Evolutionary conservation across 2,329 filamentous ascomycete species (phyloP).

Genomic region (Claviceps monticola): DNA sequence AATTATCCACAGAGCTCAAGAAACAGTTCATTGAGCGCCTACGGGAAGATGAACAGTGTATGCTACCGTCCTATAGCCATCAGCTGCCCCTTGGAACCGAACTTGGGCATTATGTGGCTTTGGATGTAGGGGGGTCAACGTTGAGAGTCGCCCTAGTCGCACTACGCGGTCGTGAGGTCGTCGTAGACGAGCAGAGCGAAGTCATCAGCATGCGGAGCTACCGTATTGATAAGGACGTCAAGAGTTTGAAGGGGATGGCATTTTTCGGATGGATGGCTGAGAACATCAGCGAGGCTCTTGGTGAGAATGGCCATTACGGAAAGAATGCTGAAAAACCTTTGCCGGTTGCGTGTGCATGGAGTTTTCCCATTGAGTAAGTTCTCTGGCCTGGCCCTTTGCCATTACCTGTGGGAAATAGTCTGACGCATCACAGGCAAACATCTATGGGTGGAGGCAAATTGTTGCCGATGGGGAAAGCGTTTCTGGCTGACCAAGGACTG

Average conservation of each 20-base stretch:
- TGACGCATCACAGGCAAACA: conserved; percentile 39
- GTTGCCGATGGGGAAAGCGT: conserved; percentile 52
- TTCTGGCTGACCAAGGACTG: conserved; percentile 43
- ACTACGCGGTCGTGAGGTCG: conserved; percentile 31
- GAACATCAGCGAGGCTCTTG: conserved; percentile 42
- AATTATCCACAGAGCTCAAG: conserved; percentile 36
- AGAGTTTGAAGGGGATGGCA: conserved; percentile 39
- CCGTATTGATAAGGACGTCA: conserved; percentile 41
- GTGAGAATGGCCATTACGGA: conserved; percentile 25
- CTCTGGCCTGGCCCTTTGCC: background rate
- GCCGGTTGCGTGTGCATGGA: conserved; percentile 51
- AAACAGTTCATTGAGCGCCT: conserved; percentile 40
- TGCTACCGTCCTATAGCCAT: conserved; percentile 54
- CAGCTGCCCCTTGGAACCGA: conserved; percentile 48
- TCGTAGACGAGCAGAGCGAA: conserved; percentile 26
- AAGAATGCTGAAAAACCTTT: conserved; percentile 29
- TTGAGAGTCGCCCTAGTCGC: conserved; percentile 51
- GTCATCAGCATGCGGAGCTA: conserved; percentile 43
- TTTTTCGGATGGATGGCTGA: conserved; percentile 59
- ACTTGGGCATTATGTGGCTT: conserved; percentile 43
- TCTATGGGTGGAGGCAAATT: conserved; percentile 46
- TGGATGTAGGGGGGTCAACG: conserved; percentile 58
- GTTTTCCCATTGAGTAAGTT: conserved; percentile 54
- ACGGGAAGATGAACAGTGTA: conserved; percentile 38
- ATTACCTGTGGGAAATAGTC: background rate